Base-by-base conservation (phyloP, 2,329 filamentous ascomycete genomes). In the Aspergillaceae sp. region DNA sequence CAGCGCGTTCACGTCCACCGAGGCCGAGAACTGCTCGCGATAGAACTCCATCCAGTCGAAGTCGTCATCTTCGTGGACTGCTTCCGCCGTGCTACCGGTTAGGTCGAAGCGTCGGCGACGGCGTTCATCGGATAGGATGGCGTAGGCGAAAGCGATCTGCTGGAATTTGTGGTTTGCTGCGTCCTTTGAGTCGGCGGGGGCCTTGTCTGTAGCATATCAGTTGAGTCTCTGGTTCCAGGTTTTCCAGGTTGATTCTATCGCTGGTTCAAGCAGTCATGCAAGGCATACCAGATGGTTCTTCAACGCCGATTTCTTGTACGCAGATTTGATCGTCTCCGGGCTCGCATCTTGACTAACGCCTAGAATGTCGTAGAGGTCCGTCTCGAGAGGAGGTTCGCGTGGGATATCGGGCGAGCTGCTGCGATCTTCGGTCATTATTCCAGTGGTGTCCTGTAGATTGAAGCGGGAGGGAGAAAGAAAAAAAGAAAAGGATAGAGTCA, bases 21-120 rank as follows among this genome's bases (percentile, higher is more conserved):
- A 76, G 47, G 90, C 83, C 42, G 79, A 79, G 65, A 84, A 95
- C 58, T 95, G 89, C 53, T 84, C 82, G 45, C 83, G 80, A 74
- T 94, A 98, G 73, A 89, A 98, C 41, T 86, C 83, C 45, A 79
- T 75, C 92, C 92, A 98, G 73, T 87, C 80, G 71, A 97, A 98
- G 45, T 84, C 86, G 3, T 79, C 77, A 62, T 88, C 84, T 43
- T 75, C 69, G 30, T 76, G 77, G 26, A 94, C 79, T 6, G 82
- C 83, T 62, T 96, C 90, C 7, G 86, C 81, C 0, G 90, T 97
- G 46, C 85, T 92, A 45, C 92, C 92, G 0, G 91, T 97, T 44
- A 78, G 75, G 63, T 98, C 91, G 72, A 95, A 98, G 48, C 87
- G 86, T 56, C 82, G 82, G 55, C 92, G 86, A 44, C 92, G 82